A percentile compares a stretch with the other conserved stretches of the same genome.
phyloP scores from a whole-genome alignment of 1,139 yeast genomes.

The Diutina catenulata region DNA sequence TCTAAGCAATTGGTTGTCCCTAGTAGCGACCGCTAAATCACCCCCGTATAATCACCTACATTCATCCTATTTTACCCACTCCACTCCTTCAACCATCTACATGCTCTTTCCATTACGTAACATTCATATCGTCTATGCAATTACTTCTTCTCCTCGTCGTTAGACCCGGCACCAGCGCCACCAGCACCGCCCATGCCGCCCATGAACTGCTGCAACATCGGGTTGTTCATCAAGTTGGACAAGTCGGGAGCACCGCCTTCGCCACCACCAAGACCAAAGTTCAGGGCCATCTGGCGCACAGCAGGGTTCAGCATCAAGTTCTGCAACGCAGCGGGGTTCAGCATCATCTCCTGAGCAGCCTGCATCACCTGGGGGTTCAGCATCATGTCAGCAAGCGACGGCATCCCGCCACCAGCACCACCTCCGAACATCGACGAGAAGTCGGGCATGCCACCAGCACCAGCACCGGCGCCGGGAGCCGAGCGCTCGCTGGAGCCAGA shows the following conservation, averaged over 20 bases:
- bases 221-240: constrained; percentile 68
- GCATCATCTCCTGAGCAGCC: constrained; percentile 91
- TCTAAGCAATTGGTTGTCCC: too few species aligned
- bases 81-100: too few species aligned
- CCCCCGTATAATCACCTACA: too few species aligned
- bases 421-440: constrained; percentile 49
- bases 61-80: too few species aligned
- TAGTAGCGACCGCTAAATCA: too few species aligned
- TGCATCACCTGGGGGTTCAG: constrained; percentile 85
- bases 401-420: constrained; percentile 52
- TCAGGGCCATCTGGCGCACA: constrained; percentile 65
- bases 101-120: too few species aligned
- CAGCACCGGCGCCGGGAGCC: constrained; percentile 21
- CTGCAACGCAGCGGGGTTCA: constrained; percentile 69
- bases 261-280: constrained; percentile 45
- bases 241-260: constrained; percentile 34
- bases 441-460: constrained; percentile 57
- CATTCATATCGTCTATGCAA: too few species aligned
- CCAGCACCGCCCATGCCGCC: constrained; percentile 8
- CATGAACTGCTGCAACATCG: constrained; percentile 33
- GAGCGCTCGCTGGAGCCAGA: constrained; percentile 10
- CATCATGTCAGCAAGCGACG: constrained; percentile 48
- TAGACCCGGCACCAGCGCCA: constrained; percentile 1
- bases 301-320: constrained; percentile 77
- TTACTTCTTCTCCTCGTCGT: neutral